Conservation (phyloP, 345 rosid species). For the Citropsis articulata region DNA sequence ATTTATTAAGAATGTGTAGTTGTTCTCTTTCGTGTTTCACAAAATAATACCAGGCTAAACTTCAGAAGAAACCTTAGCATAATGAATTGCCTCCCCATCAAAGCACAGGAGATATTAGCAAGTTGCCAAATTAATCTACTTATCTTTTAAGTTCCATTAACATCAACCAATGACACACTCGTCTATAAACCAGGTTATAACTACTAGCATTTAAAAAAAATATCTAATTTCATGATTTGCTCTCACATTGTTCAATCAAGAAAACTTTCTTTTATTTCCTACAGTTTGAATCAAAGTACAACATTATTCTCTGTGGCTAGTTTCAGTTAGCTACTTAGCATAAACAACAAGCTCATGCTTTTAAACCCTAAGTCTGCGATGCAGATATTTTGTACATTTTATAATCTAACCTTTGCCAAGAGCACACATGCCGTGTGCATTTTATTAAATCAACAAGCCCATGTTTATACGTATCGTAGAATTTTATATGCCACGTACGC, state of each 20-base stretch:
- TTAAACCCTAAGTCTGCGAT: background rate
- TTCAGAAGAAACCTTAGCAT: background rate
- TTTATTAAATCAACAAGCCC: background rate
- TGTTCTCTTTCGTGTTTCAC: constrained; percentile 7
- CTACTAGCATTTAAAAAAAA: background rate
- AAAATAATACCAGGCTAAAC: background rate
- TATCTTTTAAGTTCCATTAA: constrained; percentile 27
- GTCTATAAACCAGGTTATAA: background rate
- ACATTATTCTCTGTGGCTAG: background rate
- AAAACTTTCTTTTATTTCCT: background rate
- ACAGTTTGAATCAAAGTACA: background rate
- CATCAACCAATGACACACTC: constrained; percentile 11
- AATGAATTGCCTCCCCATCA: constrained; percentile 7
- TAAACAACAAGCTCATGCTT: background rate
- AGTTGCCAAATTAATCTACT: constrained; percentile 26
- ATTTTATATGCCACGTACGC: constrained; percentile 13
- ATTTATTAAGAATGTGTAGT: background rate
- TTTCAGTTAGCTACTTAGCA: background rate
- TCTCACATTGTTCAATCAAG: background rate
- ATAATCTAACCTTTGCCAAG: background rate
- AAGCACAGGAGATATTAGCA: constrained; percentile 9
- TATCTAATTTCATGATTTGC: background rate
- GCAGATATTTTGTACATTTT: background rate
- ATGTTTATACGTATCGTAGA: constrained; percentile 5
- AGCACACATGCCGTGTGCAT: background rate